A percentile compares a stretch with the other conserved stretches of the same genome.
phyloP scores from a whole-genome alignment of 441 rosid species.

The Corymbia calophylla region DNA sequence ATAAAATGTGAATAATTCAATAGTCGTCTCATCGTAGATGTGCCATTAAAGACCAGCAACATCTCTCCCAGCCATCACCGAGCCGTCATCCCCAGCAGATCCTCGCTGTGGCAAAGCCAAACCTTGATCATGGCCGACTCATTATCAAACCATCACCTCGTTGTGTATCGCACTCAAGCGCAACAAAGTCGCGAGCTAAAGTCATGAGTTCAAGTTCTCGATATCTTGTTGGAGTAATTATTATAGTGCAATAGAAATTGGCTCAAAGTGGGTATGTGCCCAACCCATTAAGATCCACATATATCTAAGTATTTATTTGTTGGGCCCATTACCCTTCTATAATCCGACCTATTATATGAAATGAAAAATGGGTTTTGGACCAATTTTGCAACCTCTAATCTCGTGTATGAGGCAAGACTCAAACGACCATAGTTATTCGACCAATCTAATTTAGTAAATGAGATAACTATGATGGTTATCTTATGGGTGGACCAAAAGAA shows the following conservation, averaged over 20 bases:
- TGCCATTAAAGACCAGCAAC: background rate
- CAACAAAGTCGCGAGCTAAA: background rate
- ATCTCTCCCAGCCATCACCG: background rate
- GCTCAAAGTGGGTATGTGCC: background rate
- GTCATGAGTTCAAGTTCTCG: background rate
- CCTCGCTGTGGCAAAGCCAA: background rate
- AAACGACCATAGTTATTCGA: background rate
- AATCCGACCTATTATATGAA: background rate
- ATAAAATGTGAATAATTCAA: background rate
- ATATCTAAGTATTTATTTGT: background rate
- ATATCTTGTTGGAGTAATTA: background rate
- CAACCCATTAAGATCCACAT: background rate
- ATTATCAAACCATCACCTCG: background rate
- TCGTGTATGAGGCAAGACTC: background rate
- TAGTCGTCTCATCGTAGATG: background rate
- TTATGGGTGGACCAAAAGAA: background rate
- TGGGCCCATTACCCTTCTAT: background rate
- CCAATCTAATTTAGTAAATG: background rate
- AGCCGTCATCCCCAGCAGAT: background rate
- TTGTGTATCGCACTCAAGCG: background rate
- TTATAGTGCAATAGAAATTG: background rate
- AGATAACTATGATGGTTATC: too few relatives aligned
- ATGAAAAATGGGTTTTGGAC: background rate
- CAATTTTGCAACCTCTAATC: background rate
- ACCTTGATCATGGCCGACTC: background rate